A percentile compares a stretch with the other conserved stretches of the same genome.
phyloP scores from a whole-genome alignment of 2,329 filamentous ascomycete genomes.

The Lecanicillium sp. region DNA sequence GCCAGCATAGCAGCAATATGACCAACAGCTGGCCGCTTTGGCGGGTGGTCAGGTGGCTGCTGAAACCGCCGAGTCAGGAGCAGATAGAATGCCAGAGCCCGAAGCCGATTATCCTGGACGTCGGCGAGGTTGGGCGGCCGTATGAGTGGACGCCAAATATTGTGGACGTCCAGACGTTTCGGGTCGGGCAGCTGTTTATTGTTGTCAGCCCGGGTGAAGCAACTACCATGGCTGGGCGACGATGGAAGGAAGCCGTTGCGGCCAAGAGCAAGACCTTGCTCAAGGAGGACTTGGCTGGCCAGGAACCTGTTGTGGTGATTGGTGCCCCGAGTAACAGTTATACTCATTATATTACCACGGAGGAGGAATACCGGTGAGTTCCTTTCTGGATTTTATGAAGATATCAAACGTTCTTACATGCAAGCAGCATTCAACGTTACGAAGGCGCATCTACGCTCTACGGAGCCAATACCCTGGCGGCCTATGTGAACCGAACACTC shows the following conservation, averaged over 20 bases:
- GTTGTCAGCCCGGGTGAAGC: slow-evolving; percentile 83
- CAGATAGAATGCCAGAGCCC: slow-evolving; percentile 71
- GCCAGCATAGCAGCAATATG: slow-evolving; percentile 66
- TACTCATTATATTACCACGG: slow-evolving; percentile 67
- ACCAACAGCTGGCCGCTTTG: slow-evolving; percentile 70
- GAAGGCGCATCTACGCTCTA: slow-evolving; percentile 87
- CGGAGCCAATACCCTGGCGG: slow-evolving; percentile 75
- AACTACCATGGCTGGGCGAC: slow-evolving; percentile 82
- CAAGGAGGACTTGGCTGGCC: slow-evolving; percentile 27
- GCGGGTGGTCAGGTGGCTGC: slow-evolving; percentile 61
- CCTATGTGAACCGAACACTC: slow-evolving; percentile 75
- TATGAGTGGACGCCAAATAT: slow-evolving; percentile 87
- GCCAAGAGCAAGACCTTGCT: slow-evolving; percentile 37
- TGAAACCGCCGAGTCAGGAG: slow-evolving; percentile 59
- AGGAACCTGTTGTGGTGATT: slow-evolving; percentile 64
- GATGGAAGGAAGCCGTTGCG: slow-evolving; percentile 69
- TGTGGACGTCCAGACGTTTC: slow-evolving; percentile 75
- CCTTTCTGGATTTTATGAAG: background rate
- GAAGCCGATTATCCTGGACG: slow-evolving; percentile 81
- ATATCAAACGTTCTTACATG: slow-evolving; percentile 22
- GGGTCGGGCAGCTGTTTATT: slow-evolving; percentile 76
- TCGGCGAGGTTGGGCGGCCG: slow-evolving; percentile 65
- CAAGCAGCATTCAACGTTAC: slow-evolving; percentile 64
- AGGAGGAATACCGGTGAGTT: slow-evolving; percentile 50
- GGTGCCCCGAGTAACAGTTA: slow-evolving; percentile 87